Evolutionary conservation across 305 asterid species (phyloP).

Genomic region (Fraxinus angustifolia): DNA sequence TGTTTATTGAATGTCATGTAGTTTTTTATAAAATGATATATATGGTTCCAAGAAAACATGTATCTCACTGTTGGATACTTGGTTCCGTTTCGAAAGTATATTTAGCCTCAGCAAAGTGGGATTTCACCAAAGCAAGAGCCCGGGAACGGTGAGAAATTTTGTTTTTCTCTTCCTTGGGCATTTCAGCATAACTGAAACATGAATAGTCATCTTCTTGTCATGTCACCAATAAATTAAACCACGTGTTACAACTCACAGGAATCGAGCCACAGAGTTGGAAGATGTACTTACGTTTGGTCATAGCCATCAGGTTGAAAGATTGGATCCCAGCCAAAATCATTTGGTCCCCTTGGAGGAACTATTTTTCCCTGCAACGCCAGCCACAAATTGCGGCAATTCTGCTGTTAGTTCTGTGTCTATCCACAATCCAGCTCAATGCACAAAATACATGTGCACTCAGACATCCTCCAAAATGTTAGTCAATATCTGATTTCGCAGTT

Average conservation of each 20-base stretch:
- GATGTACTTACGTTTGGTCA: conserved; percentile 61
- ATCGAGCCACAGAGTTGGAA: neutral
- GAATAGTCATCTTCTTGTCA: conserved; percentile 5
- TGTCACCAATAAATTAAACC: neutral
- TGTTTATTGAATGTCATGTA: neutral
- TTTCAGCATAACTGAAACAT: conserved; percentile 75
- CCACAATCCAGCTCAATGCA: conserved; percentile 13
- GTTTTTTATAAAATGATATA: neutral
- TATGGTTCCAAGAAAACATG: neutral
- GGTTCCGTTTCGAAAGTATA: conserved; percentile 50
- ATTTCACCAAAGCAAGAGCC: conserved; percentile 82
- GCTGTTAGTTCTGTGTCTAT: neutral
- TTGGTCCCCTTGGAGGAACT: conserved; percentile 87
- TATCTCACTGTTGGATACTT: conserved; percentile 20
- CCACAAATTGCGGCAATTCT: conserved; percentile 16
- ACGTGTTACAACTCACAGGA: neutral
- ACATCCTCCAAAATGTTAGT: neutral
- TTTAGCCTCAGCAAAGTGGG: conserved; percentile 71
- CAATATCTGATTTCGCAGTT: neutral
- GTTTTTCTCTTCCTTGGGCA: conserved; percentile 89
- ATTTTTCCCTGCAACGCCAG: conserved; percentile 74
- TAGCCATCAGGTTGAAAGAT: conserved; percentile 88
- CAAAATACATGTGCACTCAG: conserved; percentile 1
- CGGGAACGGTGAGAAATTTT: conserved; percentile 76
- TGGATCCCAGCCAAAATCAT: conserved; percentile 96